Percentiles rank a stretch among this genome's conserved stretches.
Conservation (phyloP, 2,329 filamentous ascomycete species). For the Penicillium sp. region DNA sequence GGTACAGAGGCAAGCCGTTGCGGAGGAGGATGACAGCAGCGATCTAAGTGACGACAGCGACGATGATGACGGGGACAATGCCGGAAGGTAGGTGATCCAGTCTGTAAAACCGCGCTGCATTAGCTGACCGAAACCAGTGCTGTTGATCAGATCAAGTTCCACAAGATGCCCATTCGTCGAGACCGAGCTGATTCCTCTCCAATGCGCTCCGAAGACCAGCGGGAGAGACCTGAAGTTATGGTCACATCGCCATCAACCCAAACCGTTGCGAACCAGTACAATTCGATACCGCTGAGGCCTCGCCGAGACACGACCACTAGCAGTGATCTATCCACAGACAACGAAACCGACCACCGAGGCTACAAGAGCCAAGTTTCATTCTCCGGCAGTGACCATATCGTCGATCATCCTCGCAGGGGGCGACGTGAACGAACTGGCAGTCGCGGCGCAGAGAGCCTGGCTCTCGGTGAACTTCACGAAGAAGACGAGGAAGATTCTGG, state of each 20-base stretch:
- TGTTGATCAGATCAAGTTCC: conserved; percentile 90
- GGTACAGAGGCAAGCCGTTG: conserved; percentile 55
- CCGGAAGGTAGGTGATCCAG: conserved; percentile 33
- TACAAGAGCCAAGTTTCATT: conserved; percentile 57
- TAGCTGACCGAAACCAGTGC: conserved; percentile 52
- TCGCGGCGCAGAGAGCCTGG: conserved; percentile 32
- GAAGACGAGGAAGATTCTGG: conserved; percentile 49
- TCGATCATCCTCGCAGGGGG: conserved; percentile 32
- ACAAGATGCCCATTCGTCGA: conserved; percentile 87
- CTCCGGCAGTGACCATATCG: conserved; percentile 38
- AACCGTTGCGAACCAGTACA: conserved; percentile 48
- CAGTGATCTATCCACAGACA: conserved; percentile 67
- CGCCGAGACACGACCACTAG: conserved; percentile 66
- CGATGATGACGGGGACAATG: conserved; percentile 59
- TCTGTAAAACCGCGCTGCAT: neutral
- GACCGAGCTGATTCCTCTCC: conserved; percentile 83
- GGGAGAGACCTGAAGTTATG: conserved; percentile 51
- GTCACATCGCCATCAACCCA: conserved; percentile 59
- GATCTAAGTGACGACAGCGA: conserved; percentile 69
- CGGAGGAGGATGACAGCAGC: conserved; percentile 67
- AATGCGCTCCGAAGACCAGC: conserved; percentile 57
- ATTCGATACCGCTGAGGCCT: conserved; percentile 59
- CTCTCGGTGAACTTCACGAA: conserved; percentile 38
- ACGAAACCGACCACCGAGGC: conserved; percentile 57
- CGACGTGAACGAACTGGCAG: conserved; percentile 29